Evolutionary conservation across 2,329 filamentous ascomycete genomes (phyloP).

Genomic region (Scedosporium apiospermum): DNA sequence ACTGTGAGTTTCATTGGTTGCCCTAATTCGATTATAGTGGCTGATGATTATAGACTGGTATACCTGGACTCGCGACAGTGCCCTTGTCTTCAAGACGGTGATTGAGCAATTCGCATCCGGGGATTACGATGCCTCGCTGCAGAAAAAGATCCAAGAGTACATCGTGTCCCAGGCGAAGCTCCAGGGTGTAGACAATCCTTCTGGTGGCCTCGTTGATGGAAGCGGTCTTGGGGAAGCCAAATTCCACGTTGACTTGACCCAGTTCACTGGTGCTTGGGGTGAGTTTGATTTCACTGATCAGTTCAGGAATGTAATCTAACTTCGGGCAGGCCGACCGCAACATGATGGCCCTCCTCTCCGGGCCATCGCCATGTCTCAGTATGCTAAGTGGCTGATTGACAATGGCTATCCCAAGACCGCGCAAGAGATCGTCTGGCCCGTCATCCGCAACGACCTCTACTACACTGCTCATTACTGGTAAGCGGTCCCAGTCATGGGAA

Average conservation of each 20-base stretch:
- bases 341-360: slow-evolving; percentile 70
- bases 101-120: slow-evolving; percentile 52
- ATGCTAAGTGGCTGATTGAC: slow-evolving; percentile 60
- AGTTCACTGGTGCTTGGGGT: slow-evolving; percentile 61
- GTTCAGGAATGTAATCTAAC: slow-evolving; percentile 7
- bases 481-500: neutral
- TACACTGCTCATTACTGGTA: slow-evolving; percentile 67
- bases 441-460: slow-evolving; percentile 65
- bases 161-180: slow-evolving; percentile 57
- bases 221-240: slow-evolving; percentile 62
- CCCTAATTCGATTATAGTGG: neutral
- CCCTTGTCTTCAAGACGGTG: slow-evolving; percentile 59
- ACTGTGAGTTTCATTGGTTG: slow-evolving; percentile 34
- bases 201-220: slow-evolving; percentile 45
- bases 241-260: slow-evolving; percentile 53
- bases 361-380: slow-evolving; percentile 62
- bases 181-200: slow-evolving; percentile 60
- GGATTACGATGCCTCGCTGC: slow-evolving; percentile 47
- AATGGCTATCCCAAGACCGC: slow-evolving; percentile 55
- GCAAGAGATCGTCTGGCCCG: slow-evolving; percentile 54
- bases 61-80: slow-evolving; percentile 70
- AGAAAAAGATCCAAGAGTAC: slow-evolving; percentile 56
- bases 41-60: slow-evolving; percentile 50
- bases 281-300: slow-evolving; percentile 4
- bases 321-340: slow-evolving; percentile 54